Base-by-base conservation (phyloP, 805 yeast species). In the Sugiyamaella valdiviana region DNA sequence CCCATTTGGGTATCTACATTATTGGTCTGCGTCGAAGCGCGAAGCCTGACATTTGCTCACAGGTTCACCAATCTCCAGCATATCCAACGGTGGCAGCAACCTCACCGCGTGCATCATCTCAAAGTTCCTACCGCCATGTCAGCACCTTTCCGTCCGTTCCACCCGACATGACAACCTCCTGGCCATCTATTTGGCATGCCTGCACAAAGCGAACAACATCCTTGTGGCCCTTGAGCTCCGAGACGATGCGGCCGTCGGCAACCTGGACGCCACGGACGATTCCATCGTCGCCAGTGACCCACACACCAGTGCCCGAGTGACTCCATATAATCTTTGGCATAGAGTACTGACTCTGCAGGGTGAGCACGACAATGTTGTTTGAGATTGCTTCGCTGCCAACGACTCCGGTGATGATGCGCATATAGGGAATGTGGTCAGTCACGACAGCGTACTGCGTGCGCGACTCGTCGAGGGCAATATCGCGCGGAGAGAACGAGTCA, bases 381-480 rank as follows among this genome's bases (percentile, higher is more conserved):
- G 72, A 51, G 3, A 77, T 67, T n/a, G 60, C 42, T 7, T 68
- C 53, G 17, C 44, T 37, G 7, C 53, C 62, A 14, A 53, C 46
- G 20, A 51, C 61, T 0, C 80, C 71, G 0, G 85, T 62, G 1
- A 87, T 73, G 10, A 85, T 54, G 54, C 95, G 64, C 85, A 85
- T 78, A 57, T 72, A 83, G 3, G 96, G 96, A 12, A 77, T 74
- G 57, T 86, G 91, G 1, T 89, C 80, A 0, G 96, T 87, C 0
- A 81, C 87, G 6, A 85, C 74, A 0, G 82, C 79, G 14, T 83
- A 59, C 24, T 39, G 32, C 10, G 20, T 9, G 1, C 51, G 24
- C 23, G 36, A 20, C 1, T 32, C 26, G 4, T 64, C 62, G 6
- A 64, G 56, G 0, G 69, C 52, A 6, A 78, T 64, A 7, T 66